Evolutionary conservation across 164 flowering plant genomes (phyloP).

Genomic region (Tetrastigma voinierianum): DNA sequence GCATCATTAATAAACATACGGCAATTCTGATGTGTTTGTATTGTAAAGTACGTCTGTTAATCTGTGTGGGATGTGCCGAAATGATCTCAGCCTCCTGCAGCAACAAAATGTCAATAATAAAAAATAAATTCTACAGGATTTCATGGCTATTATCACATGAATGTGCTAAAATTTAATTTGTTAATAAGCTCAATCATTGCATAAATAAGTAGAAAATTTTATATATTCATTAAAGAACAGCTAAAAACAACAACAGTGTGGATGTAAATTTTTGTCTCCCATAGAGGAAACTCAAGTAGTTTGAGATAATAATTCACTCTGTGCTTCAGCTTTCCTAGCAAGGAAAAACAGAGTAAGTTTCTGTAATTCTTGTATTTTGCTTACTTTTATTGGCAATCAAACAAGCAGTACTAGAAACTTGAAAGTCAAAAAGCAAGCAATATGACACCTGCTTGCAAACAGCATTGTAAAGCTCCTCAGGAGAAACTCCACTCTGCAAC

Average conservation of each 20-base stretch:
- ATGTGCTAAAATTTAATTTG: no score
- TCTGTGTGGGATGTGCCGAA: slow-evolving; percentile 94
- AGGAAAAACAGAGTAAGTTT: background rate
- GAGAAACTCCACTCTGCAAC: slow-evolving; percentile 74
- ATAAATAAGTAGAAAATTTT: no score
- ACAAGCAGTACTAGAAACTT: background rate
- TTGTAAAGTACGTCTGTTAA: slow-evolving; percentile 80
- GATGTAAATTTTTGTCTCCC: no score
- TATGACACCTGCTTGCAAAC: slow-evolving; percentile 76
- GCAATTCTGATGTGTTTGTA: slow-evolving; percentile 89
- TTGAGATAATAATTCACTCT: no score
- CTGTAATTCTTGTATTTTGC: background rate
- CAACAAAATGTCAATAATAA: slow-evolving; percentile 13
- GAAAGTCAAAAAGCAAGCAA: slow-evolving; percentile 5
- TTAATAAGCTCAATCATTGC: no score
- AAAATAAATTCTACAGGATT: background rate
- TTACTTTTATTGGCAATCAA: background rate
- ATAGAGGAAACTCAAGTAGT: no score
- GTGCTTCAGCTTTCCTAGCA: no score
- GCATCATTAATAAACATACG: slow-evolving; percentile 37
- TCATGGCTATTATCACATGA: background rate
- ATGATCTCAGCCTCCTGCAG: slow-evolving; percentile 87
- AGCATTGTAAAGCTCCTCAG: slow-evolving; percentile 68
- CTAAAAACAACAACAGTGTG: no score
- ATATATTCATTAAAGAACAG: no score